Base-by-base conservation (phyloP, 2,329 filamentous ascomycete species). In the Scolecobasidium constrictum region DNA sequence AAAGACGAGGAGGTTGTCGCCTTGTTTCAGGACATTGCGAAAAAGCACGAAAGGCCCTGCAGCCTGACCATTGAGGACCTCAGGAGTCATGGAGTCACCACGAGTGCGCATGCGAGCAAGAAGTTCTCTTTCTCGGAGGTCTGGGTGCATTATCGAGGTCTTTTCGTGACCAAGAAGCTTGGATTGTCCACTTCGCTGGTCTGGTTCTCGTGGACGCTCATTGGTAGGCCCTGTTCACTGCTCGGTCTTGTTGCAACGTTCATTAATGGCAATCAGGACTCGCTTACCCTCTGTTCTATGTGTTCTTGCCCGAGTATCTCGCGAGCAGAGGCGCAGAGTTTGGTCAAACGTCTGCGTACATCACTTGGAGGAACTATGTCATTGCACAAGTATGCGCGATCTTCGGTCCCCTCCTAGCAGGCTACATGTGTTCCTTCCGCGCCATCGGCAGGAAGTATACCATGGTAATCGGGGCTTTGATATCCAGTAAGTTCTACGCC, bases 261-360 rank as follows among this genome's bases (percentile, higher is more conserved):
- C n/a, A n/a, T n/a, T n/a, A n/a, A n/a, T n/a, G n/a, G n/a, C n/a
- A n/a, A n/a, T n/a, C n/a, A n/a, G 81, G 82, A 5, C 68, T 86
- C 0, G 81, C 78, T 0, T 86, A 86, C 51, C 82, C 83, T 0
- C 65, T 87, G 0, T 87, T 83, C 59, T 82, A 83, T 49, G 81
- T 85, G 41, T 87, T 86, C 56, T 62, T 86, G 2, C 77, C 77
- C 1, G 64, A 63, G 1, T 86, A 86, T 52, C 68, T 86, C 12
- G 58, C 59, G 5, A 70, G 68, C 28, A 73, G 76, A 13, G 81
- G 81, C 33, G 75, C 75, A 1, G 52, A 62, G 2, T 71, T 78
- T 21, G 71, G 71, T 3, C 57, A 73, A 18, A 62, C 68, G 1
- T 70, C 69, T 9, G 58, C 65, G 2, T 79, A 72, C 53, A 69